Evolutionary conservation across 176 grass and related monocot genomes (phyloP), one percentile per base, ranked within the genome.

Genomic region (Oropetium thomaeum): DNA sequence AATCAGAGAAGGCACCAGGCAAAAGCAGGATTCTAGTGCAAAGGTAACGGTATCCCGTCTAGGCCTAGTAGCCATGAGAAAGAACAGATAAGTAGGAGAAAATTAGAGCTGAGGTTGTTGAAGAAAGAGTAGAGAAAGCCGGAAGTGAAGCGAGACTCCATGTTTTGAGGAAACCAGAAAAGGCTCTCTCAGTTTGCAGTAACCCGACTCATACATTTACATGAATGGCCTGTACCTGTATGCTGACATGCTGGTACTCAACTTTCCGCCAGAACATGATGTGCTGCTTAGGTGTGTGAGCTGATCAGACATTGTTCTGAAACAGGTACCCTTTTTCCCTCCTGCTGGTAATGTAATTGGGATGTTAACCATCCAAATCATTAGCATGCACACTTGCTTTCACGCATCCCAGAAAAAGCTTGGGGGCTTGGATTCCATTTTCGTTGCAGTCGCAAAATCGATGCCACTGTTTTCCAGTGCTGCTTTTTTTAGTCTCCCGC

Each of bases 401-500:
- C 30, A 1, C 14, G 28, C 27, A 60, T 17, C 28, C 34, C 1
- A 28, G 8, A 67, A 51, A 55, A 52, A 20, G 77, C n/a, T n/a
- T 22, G 7, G 44, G 43, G 11, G 63, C 26, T 81, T 27, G 77
- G 73, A 87, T 87, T 78, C 85, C 73, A 77, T 72, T 7, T 41
- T 41, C 19, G 22, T 43, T 10, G 68, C 38, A 79, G 75, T 79
- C 7, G 59, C 79, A 59, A 20, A 67, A 58, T 38, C 47, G 20
- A 79, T 37, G 57, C 57, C 66, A 13, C 22, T 17, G 57, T 40
- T 64, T 26, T 45, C 22, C 47, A 22, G 26, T 15, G 22, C 70
- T 44, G 8, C 43, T 65, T 73, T 83, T 81, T 81, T 76, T 35
- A 81, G 71, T 43, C 7, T 75, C 69, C 54, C 57, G 10, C 17